A percentile compares a stretch with the other conserved stretches of the same genome.
These are phyloP conservation scores for Irineochytrium annulatum DNA, from an alignment of 192 early-diverging fungal species.

Conservation along the genomic window DNA sequence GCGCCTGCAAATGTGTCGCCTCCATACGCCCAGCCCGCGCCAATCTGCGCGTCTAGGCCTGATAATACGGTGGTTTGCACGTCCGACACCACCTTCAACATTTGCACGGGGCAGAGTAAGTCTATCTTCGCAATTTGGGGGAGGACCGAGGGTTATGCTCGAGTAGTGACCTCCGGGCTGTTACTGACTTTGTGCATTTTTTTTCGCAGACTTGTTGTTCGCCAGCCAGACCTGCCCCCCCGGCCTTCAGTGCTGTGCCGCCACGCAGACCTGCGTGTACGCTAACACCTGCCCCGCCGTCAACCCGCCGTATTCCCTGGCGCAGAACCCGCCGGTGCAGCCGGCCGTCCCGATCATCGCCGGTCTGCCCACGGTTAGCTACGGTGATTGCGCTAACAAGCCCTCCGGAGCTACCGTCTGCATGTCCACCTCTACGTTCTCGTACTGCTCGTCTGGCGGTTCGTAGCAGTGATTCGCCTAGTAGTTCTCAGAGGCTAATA, in stretches of 20 bases:
- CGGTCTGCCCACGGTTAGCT: too few relatives aligned
- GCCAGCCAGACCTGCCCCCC: not conserved
- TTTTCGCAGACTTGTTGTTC: not conserved
- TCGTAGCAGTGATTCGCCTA: too few relatives aligned
- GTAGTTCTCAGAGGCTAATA: too few relatives aligned
- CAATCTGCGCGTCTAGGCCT: not conserved
- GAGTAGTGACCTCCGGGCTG: too few relatives aligned
- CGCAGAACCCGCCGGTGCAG: not conserved
- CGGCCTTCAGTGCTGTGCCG: conserved; percentile 8
- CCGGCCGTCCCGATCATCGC: not conserved
- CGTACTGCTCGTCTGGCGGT: not conserved
- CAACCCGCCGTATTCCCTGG: too few relatives aligned
- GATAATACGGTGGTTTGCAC: conserved; percentile 7
- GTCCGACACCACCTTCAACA: not conserved
- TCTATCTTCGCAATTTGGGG: too few relatives aligned
- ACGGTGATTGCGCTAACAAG: not conserved
- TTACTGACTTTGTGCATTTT: conserved; percentile 2
- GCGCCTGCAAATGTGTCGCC: not conserved
- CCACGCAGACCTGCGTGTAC: conserved; percentile 1
- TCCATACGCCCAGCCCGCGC: not conserved
- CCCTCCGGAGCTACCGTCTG: not conserved
- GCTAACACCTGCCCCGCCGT: not conserved
- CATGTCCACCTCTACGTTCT: not conserved
- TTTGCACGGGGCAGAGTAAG: conserved; percentile 6
- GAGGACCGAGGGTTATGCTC: too few relatives aligned